These are phyloP conservation scores for Stephanodiscus minutulus DNA, from an alignment of 108 stramenopile genomes.

Conservation along the genomic window DNA sequence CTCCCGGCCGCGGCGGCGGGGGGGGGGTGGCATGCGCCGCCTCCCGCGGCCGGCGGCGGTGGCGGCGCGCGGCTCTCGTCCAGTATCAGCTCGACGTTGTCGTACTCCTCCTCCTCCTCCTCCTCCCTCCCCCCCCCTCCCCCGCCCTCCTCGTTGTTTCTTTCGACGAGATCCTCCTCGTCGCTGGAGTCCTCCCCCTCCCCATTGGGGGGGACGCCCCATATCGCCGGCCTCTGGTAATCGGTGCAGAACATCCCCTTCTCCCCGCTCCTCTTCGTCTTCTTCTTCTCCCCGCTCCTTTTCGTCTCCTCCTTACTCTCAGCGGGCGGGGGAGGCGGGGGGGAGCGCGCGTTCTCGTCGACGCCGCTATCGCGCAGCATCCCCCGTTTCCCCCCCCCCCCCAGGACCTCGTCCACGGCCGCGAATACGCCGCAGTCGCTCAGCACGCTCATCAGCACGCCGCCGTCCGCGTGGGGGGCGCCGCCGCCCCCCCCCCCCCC, in stretches of 20 bases:
- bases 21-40: too few relatives aligned
- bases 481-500: not conserved
- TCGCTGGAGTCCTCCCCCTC: conserved; percentile 5
- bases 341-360: not conserved
- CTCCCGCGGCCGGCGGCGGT: not conserved
- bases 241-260: not conserved
- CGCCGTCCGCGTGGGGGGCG: not conserved
- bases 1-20: too few relatives aligned
- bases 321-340: not conserved
- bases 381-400: not conserved
- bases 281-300: not conserved
- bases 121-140: not conserved
- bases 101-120: conserved; percentile 24
- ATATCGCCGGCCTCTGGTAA: conserved; percentile 14
- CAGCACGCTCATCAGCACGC: not conserved
- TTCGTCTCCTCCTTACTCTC: too few relatives aligned
- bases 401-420: not conserved
- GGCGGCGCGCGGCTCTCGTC: conserved; percentile 10
- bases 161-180: too few relatives aligned
- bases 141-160: not conserved
- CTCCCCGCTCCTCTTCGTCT: not conserved
- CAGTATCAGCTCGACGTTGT: conserved; percentile 37
- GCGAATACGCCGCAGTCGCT: conserved; percentile 17
- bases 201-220: conserved; percentile 35
- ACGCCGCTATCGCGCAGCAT: too few relatives aligned